These are phyloP conservation scores for Phlyctochytrium planicorne DNA, from an alignment of 192 early-diverging fungal genomes.

Conservation along the genomic window DNA sequence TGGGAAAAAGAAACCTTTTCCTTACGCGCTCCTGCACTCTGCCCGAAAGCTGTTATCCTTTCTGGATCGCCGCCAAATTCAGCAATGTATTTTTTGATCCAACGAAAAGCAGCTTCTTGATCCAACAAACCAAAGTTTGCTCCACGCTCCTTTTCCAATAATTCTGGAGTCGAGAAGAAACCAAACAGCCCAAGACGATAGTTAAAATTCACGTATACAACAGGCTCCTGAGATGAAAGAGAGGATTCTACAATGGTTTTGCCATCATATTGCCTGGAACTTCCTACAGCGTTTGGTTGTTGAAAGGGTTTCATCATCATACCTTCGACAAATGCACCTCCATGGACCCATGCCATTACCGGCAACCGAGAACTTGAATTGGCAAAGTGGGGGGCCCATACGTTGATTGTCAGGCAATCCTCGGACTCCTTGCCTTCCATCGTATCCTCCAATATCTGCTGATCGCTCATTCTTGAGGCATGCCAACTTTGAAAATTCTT, in stretches of 20 bases:
- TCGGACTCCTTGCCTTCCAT: conserved; percentile 13
- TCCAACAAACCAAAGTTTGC: conserved; percentile 53
- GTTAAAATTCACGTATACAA: conserved; percentile 49
- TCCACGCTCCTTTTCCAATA: conserved; percentile 6
- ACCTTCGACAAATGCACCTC: conserved; percentile 53
- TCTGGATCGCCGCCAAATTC: conserved; percentile 59
- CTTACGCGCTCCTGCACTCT: conserved; percentile 45
- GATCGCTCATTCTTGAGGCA: too few species aligned
- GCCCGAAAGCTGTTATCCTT: conserved; percentile 51
- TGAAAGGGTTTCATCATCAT: conserved; percentile 32
- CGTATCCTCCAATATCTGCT: neutral
- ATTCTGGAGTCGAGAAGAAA: conserved; percentile 34
- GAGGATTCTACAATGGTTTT: neutral
- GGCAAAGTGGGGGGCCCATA: conserved; percentile 31
- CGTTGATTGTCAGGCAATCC: conserved; percentile 51
- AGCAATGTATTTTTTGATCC: conserved; percentile 57
- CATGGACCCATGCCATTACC: conserved; percentile 64
- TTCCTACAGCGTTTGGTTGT: conserved; percentile 39
- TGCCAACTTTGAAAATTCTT: too few species aligned
- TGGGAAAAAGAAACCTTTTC: neutral
- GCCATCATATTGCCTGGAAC: neutral
- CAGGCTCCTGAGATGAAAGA: conserved; percentile 10
- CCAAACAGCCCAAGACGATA: conserved; percentile 61
- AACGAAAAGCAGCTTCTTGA: conserved; percentile 53
- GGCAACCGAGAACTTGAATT: conserved; percentile 34